Base-by-base conservation (phyloP, 352 stramenopile genomes). In the Pythium myriotylum region DNA sequence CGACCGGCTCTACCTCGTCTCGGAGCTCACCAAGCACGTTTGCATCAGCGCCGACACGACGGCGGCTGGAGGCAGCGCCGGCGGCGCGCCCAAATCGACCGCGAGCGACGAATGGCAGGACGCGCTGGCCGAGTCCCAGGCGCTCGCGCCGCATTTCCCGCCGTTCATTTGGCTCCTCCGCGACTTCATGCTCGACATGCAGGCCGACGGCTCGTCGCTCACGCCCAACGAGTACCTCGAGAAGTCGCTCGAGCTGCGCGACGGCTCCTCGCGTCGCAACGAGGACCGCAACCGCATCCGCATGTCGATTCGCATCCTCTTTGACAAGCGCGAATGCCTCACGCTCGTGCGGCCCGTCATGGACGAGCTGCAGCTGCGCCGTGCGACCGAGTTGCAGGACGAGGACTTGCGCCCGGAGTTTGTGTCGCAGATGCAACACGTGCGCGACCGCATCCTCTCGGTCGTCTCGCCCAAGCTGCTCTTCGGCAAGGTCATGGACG, bases 121-220 rank as follows among this genome's bases (percentile, higher is more conserved):
- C 54, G 61, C 71, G 2, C 22, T 79, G 22, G 62, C 73, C 10
- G 76, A 88, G 51, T 86, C 76, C 0, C 62, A 60, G 1, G 77
- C 78, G 1, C 69, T 95, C 27, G 82, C 86, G 32, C 79, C 74
- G 22, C 84, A 94, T 54, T 95, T 95, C 54, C 86, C 86, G 26
- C 86, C 84, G 48, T 91, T 95, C 19, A 65, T 94, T 24, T 93
- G 85, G 84, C 70, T 95, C 32, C 59, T 95, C 43, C 79, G 86
- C 27, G 86, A 95, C 48, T 95, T 95, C 54, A 67, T 91, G 55
- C 80, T 95, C 6, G 81, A 92, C 45, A 88, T 93, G 76, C 76
- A 89, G 42, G 72, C 74, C 27, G 81, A 89, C 43, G 86, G 84
- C 42, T 62, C 54, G 16, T 51, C 67, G 22, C 51, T 95, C 29